Conservation (phyloP, 306 rosid genomes). For the Styphnolobium japonicum region DNA sequence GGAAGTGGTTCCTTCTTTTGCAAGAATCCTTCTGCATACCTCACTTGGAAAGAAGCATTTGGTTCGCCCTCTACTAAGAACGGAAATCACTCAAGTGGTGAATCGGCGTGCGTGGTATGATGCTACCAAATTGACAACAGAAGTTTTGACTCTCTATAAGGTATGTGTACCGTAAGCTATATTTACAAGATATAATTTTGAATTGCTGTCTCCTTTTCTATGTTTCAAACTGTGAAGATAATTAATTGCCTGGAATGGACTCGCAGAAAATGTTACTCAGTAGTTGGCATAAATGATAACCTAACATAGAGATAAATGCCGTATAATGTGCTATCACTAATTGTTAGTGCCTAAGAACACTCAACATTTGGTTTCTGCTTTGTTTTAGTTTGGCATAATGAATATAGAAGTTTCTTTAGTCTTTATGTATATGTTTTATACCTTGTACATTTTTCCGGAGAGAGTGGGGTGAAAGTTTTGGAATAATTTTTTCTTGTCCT, state of each 20-base stretch:
- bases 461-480: background rate
- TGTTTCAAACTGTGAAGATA: background rate
- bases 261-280: background rate
- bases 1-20: slow-evolving; percentile 92
- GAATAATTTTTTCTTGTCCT: background rate
- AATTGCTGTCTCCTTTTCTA: background rate
- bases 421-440: background rate
- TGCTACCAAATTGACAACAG: slow-evolving; percentile 69
- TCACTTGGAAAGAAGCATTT: slow-evolving; percentile 92
- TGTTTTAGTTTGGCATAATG: background rate
- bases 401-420: background rate
- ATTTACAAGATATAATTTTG: background rate
- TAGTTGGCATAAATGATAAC: background rate
- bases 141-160: slow-evolving; percentile 76
- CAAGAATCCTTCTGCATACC: slow-evolving; percentile 85
- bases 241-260: background rate
- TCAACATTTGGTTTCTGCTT: background rate
- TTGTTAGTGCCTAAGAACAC: background rate
- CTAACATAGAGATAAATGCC: background rate
- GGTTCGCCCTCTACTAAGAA: slow-evolving; percentile 85
- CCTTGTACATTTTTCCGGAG: background rate
- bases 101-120: slow-evolving; percentile 91
- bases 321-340: background rate
- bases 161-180: slow-evolving; percentile 34
- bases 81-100: slow-evolving; percentile 87